phyloP scores from a whole-genome alignment of 805 yeast genomes.

The Wickerhamomyces queroliae region DNA sequence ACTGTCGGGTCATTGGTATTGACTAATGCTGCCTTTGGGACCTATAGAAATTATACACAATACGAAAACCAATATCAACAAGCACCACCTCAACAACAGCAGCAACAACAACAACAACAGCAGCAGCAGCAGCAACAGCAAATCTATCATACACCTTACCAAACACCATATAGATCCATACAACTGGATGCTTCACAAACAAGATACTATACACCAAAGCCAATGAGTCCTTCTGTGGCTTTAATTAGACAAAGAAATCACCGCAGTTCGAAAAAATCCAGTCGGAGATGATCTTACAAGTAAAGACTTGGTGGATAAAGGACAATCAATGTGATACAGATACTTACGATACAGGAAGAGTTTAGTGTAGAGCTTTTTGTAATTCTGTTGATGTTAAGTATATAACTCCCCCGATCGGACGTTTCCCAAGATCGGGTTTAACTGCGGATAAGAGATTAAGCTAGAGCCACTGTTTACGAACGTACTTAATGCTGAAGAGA shows the following conservation, averaged over 20 bases:
- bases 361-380: too few species aligned
- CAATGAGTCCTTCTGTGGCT: conserved; percentile 10
- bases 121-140: background rate
- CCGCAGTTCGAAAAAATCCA: background rate
- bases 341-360: too few species aligned
- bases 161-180: conserved; percentile 2
- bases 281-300: background rate
- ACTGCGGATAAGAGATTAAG: background rate
- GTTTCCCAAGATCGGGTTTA: background rate
- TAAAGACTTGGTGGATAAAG: too few species aligned
- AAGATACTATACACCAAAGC: conserved; percentile 18
- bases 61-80: conserved; percentile 4
- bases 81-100: conserved; percentile 4
- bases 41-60: conserved; percentile 27
- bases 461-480: too few species aligned
- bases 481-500: too few species aligned
- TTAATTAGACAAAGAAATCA: conserved; percentile 1
- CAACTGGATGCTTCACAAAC: conserved; percentile 17
- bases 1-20: conserved; percentile 46
- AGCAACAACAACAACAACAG: conserved; percentile 5
- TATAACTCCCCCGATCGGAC: too few species aligned
- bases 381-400: too few species aligned
- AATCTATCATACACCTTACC: conserved; percentile 14
- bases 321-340: background rate
- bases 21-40: conserved; percentile 46